Evolutionary conservation across 352 stramenopile genomes (phyloP), one percentile per base, ranked within the genome.

Genomic region (Peronospora destructor): DNA sequence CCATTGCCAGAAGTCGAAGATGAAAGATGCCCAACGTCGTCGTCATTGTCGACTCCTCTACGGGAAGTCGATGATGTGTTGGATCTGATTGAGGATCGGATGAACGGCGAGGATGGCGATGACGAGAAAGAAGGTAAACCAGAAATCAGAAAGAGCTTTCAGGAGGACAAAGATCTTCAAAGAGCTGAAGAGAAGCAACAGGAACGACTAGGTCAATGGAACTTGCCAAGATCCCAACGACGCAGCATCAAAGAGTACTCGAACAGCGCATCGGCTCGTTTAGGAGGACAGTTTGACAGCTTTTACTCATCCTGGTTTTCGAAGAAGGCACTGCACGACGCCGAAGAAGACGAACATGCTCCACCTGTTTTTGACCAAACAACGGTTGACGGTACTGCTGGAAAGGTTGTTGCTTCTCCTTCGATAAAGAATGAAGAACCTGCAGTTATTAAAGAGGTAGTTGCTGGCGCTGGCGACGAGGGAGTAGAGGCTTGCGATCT

Each of bases 241-340:
- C 73, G 66, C 3, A 69, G 62, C 37, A 69, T 64, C 34, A 81
- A 72, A 48, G 53, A 57, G 9, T 60, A 66, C 44, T 59, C 65
- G 10, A 80, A 59, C 0, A 82, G 56, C 30, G 60, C 66, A 7
- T 72, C 64, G 14, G 56, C 68, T 44, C 64, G 68, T 33, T 74
- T 62, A 14, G 57, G 68, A 16, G 64, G 54, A 11, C 71, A 84
- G 42, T 84, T 86, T 49, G 75, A 85, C 47, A 79, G 49, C 23
- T 85, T 89, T 59, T 87, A 89, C 62, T 73, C 72, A 25, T 85
- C 73, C 7, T 87, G 71, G 76, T 87, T 81, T 51, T 75, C 69
- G 0, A 77, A 77, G 38, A 89, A 80, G 64, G 56, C 66, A 4
- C 54, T 64, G 41, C 51, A 64, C 56, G 66, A 73, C 29, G 47